These are phyloP conservation scores for Kuraishia piskuri DNA, from an alignment of 805 yeast genomes.

Conservation along the genomic window DNA sequence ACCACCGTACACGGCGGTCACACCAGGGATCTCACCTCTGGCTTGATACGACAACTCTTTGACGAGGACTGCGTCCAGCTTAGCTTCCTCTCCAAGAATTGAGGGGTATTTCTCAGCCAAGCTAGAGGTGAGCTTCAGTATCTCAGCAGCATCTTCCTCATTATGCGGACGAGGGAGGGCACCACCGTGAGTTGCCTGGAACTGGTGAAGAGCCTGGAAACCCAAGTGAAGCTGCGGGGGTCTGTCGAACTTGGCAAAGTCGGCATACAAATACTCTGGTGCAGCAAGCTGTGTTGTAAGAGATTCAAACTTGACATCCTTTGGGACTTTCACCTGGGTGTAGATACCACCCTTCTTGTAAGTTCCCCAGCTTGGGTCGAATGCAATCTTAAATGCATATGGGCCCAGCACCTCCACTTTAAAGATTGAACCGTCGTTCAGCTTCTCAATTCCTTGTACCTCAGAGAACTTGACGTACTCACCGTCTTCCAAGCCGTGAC, in stretches of 20 bases:
- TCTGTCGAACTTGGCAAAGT: constrained; percentile 90
- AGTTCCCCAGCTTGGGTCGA: constrained; percentile 45
- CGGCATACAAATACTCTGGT: constrained; percentile 79
- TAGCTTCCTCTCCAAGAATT: constrained; percentile 45
- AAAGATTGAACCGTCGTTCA: constrained; percentile 67
- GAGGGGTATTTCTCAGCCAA: constrained; percentile 48
- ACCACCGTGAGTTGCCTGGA: constrained; percentile 53
- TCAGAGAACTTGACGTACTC: constrained; percentile 81
- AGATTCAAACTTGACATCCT: constrained; percentile 49
- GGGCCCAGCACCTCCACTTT: constrained; percentile 89
- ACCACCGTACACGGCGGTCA: constrained; percentile 89
- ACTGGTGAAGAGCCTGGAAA: constrained; percentile 80
- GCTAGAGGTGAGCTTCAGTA: constrained; percentile 49
- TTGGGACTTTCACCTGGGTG: constrained; percentile 87
- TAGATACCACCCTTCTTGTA: constrained; percentile 83
- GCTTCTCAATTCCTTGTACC: constrained; percentile 66
- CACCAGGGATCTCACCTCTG: constrained; percentile 84
- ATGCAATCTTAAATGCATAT: constrained; percentile 74
- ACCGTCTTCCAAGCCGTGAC: constrained; percentile 94
- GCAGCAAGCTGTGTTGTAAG: constrained; percentile 53
- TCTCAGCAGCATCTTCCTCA: constrained; percentile 63
- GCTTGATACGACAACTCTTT: constrained; percentile 76
- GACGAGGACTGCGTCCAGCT: constrained; percentile 56
- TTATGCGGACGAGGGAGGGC: constrained; percentile 70
- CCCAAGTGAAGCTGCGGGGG: constrained; percentile 88